Conservation (phyloP, 495 filamentous ascomycete species). For the Apodospora peruviana region DNA sequence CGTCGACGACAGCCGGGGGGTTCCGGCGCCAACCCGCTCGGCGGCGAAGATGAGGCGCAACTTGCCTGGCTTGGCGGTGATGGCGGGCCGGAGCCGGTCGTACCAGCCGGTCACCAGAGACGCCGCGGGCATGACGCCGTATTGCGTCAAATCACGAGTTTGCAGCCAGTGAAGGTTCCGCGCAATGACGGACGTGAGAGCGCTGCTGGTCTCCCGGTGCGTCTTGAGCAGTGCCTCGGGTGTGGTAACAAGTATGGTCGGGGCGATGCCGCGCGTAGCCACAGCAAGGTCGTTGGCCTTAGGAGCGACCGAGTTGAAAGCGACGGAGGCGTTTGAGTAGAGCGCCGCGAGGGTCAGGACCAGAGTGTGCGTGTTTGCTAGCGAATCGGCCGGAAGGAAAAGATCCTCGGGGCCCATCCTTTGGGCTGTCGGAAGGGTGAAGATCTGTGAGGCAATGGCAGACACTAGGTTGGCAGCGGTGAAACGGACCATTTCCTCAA, state of each 20-base stretch:
- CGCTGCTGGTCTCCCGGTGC: conserved; percentile 46
- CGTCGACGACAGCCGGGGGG: conserved; percentile 52
- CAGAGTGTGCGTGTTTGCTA: conserved; percentile 73
- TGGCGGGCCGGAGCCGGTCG: conserved; percentile 48
- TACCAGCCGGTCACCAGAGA: conserved; percentile 60
- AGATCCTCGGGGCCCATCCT: conserved; percentile 68
- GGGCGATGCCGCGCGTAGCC: conserved; percentile 66
- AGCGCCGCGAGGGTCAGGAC: conserved; percentile 77
- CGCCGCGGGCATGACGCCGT: conserved; percentile 67
- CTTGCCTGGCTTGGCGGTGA: conserved; percentile 64
- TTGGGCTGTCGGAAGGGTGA: conserved; percentile 65
- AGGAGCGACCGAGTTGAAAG: conserved; percentile 81
- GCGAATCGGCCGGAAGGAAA: conserved; percentile 81
- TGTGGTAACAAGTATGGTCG: conserved; percentile 78
- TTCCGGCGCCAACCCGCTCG: conserved; percentile 48
- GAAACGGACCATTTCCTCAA: conserved; percentile 70
- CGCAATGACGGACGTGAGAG: conserved; percentile 44
- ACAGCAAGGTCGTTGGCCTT: conserved; percentile 61
- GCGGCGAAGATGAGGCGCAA: conserved; percentile 69
- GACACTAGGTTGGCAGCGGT: conserved; percentile 73
- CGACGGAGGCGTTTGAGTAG: conserved; percentile 75
- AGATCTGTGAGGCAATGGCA: conserved; percentile 70
- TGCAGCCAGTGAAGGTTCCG: conserved; percentile 57
- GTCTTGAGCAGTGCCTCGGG: conserved; percentile 65
- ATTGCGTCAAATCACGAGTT: conserved; percentile 55